Conservation (phyloP, 2,329 filamentous ascomycete species). For the Trichoderma asperellum region DNA sequence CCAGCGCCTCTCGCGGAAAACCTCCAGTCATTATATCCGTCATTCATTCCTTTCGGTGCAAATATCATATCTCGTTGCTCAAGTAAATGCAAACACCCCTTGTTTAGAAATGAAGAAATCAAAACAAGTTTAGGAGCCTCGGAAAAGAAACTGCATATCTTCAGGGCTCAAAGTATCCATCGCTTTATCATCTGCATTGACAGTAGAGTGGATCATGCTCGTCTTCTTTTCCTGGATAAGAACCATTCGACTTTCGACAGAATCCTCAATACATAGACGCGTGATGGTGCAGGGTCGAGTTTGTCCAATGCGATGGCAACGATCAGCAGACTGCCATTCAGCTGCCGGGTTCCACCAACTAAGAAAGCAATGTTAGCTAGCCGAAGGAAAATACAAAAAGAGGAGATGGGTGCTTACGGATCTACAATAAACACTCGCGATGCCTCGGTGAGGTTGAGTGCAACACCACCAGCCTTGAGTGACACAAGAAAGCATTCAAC, state of each 20-base stretch:
- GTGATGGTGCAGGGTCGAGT: slow-evolving; percentile 92
- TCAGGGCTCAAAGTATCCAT: slow-evolving; percentile 89
- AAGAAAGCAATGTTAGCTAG: slow-evolving; percentile 17
- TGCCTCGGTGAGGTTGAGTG: slow-evolving; percentile 92
- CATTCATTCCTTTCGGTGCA: neutral
- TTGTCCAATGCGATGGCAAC: slow-evolving; percentile 94
- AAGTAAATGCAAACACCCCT: neutral
- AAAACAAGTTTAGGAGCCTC: slow-evolving; percentile 55
- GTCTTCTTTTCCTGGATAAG: slow-evolving; percentile 98
- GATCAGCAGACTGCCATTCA: slow-evolving; percentile 96
- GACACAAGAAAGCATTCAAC: slow-evolving; percentile 97
- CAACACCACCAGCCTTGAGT: slow-evolving; percentile 93
- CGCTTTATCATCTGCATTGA: slow-evolving; percentile 87
- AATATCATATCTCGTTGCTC: neutral
- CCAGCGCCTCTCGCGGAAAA: neutral
- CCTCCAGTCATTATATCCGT: neutral
- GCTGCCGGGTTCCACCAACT: slow-evolving; percentile 99
- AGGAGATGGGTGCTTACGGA: slow-evolving; percentile 62
- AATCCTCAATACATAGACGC: slow-evolving; percentile 93
- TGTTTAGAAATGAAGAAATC: neutral
- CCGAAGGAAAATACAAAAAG: neutral
- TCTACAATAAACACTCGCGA: slow-evolving; percentile 95
- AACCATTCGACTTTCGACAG: slow-evolving; percentile 94
- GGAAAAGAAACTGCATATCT: slow-evolving; percentile 96
- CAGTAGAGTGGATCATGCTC: slow-evolving; percentile 95